phyloP scores from a whole-genome alignment of 164 flowering plant species.

The Chimonanthus praecox region DNA sequence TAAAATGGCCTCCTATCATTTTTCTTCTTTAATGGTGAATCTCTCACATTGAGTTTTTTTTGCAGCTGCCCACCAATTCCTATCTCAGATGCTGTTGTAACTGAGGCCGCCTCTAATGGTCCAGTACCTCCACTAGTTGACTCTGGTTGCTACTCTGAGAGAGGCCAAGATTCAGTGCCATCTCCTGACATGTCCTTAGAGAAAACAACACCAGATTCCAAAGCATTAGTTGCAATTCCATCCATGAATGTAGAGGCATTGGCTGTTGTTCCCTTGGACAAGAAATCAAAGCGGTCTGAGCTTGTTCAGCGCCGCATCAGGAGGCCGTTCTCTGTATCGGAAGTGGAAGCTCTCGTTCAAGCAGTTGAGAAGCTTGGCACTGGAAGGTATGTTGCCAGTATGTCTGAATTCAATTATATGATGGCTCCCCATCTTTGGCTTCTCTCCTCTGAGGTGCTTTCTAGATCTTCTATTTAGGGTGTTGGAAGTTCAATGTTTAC shows the following conservation, averaged over 20 bases:
- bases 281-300: slow-evolving; percentile 66
- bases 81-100: slow-evolving; percentile 20
- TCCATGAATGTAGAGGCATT: slow-evolving; percentile 50
- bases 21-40: not conserved
- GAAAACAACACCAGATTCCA: slow-evolving; percentile 46
- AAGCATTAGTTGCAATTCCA: slow-evolving; percentile 60
- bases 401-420: not conserved
- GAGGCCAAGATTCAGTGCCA: slow-evolving; percentile 65
- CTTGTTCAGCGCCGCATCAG: slow-evolving; percentile 80
- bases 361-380: slow-evolving; percentile 99
- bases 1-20: not conserved
- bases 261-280: slow-evolving; percentile 46
- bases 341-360: slow-evolving; percentile 97
- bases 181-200: slow-evolving; percentile 41
- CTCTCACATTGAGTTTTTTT: not conserved
- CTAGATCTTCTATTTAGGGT: too few species aligned
- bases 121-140: slow-evolving; percentile 33
- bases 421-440: not conserved
- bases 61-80: slow-evolving; percentile 44
- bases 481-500: not conserved
- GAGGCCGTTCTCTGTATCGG: slow-evolving; percentile 90
- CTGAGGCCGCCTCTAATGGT: slow-evolving; percentile 25
- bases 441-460: not conserved
- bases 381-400: slow-evolving; percentile 59
- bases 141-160: slow-evolving; percentile 42